Percentiles rank a stretch among this genome's conserved stretches.
These are phyloP conservation scores for Verticillium isaacii DNA, from an alignment of 2,329 filamentous ascomycete species.

Conservation along the genomic window DNA sequence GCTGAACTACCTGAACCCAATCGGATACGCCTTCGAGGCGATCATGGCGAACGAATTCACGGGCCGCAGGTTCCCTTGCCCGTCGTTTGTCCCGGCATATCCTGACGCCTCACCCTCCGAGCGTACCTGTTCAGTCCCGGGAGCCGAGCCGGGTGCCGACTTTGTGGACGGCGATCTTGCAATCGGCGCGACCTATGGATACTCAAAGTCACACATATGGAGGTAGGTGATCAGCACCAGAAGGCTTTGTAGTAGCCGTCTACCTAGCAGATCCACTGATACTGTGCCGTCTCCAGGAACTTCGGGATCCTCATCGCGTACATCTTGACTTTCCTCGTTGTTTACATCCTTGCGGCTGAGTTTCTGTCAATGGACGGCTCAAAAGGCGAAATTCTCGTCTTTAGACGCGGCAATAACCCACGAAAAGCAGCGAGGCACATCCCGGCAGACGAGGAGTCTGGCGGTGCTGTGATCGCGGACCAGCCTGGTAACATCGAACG, in stretches of 20 bases:
- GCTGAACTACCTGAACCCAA: conserved; percentile 53
- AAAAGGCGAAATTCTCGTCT: conserved; percentile 58
- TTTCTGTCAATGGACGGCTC: conserved; percentile 42
- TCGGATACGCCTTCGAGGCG: conserved; percentile 59
- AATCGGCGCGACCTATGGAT: conserved; percentile 37
- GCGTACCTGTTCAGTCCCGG: conserved; percentile 38
- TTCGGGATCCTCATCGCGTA: conserved; percentile 52
- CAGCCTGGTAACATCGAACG: not conserved
- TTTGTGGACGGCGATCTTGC: conserved; percentile 40
- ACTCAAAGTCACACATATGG: conserved; percentile 42
- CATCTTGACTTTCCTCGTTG: conserved; percentile 38
- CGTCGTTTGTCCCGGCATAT: conserved; percentile 18
- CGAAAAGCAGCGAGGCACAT: not conserved
- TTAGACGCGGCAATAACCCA: conserved; percentile 36
- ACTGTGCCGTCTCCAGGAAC: conserved; percentile 43
- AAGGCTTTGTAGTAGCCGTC: not conserved
- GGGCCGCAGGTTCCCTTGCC: conserved; percentile 37
- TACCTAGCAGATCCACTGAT: conserved; percentile 18
- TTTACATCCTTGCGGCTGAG: conserved; percentile 47
- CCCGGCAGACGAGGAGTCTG: not conserved
- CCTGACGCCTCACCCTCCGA: conserved; percentile 13
- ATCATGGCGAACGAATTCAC: conserved; percentile 62
- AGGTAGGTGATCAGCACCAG: conserved; percentile 7
- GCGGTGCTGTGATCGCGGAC: not conserved
- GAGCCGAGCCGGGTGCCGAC: conserved; percentile 34